phyloP scores from a whole-genome alignment of 257 asterid species.

The Ophiorrhiza pumila region DNA sequence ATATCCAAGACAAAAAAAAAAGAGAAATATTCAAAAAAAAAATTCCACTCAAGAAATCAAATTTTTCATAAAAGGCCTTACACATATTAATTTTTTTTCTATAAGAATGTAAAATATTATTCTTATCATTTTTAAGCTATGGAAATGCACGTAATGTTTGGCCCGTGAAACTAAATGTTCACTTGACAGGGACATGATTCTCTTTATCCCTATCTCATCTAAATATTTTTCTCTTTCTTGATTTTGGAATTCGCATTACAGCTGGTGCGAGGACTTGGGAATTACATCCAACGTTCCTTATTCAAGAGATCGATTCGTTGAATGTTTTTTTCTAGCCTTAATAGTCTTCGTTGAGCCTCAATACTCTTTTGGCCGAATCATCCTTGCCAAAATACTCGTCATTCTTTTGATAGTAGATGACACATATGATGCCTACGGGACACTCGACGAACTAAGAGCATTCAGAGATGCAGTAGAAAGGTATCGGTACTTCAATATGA shows the following conservation, averaged over 20 bases:
- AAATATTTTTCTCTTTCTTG: not conserved
- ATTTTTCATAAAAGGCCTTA: no score
- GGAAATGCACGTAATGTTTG: no score
- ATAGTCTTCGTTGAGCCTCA: not conserved
- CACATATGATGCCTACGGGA: conserved; percentile 13
- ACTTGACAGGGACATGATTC: no score
- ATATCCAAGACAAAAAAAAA: no score
- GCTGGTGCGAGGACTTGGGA: conserved; percentile 12
- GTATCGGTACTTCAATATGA: not conserved
- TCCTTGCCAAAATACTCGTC: not conserved
- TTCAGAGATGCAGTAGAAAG: conserved; percentile 1
- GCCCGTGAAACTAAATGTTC: no score
- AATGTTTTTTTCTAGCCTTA: not conserved
- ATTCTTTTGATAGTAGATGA: not conserved
- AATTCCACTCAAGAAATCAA: no score
- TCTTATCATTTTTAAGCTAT: no score
- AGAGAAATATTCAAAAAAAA: no score
- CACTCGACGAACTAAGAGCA: not conserved
- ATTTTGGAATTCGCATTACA: not conserved
- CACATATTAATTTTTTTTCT: no score
- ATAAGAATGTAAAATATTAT: no score
- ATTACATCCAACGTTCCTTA: conserved; percentile 1
- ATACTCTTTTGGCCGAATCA: not conserved
- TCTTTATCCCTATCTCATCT: no score
- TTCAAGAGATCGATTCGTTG: conserved; percentile 8